These are phyloP conservation scores for Tephrocybe sp. DNA, from an alignment of 768 basidiomycete species.

Conservation along the genomic window DNA sequence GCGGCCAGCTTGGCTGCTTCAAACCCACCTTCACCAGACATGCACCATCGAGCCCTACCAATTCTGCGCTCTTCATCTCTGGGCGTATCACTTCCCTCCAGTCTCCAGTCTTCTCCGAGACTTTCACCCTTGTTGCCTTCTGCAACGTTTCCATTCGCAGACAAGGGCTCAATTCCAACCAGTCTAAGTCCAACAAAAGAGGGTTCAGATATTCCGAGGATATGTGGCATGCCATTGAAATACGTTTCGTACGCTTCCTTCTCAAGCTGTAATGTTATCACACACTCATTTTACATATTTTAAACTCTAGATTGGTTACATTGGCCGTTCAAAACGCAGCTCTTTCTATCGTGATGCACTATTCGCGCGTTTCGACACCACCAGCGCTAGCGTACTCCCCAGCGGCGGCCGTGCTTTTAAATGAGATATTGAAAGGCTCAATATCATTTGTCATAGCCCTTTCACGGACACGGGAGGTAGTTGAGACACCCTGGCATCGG, in stretches of 20 bases:
- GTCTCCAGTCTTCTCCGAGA: slow-evolving; percentile 40
- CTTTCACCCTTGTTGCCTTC: slow-evolving; percentile 52
- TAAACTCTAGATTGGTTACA: slow-evolving; percentile 59
- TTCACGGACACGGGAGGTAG: slow-evolving; percentile 41
- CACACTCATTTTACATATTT: slow-evolving; percentile 4
- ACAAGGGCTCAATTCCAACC: slow-evolving; percentile 33
- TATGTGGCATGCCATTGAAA: slow-evolving; percentile 76
- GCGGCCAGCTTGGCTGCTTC: slow-evolving; percentile 14
- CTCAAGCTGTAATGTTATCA: slow-evolving; percentile 2
- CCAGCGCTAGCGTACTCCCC: slow-evolving; percentile 84
- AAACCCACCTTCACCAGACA: slow-evolving; percentile 34
- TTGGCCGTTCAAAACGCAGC: slow-evolving; percentile 94
- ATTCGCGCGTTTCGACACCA: slow-evolving; percentile 88
- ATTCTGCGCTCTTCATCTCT: slow-evolving; percentile 52
- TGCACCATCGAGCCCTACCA: slow-evolving; percentile 63
- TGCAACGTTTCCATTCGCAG: slow-evolving; percentile 39
- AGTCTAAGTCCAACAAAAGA: slow-evolving; percentile 28
- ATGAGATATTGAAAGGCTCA: slow-evolving; percentile 89
- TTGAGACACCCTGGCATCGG: slow-evolving; percentile 40
- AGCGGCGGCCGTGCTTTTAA: slow-evolving; percentile 89
- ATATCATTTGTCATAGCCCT: slow-evolving; percentile 92
- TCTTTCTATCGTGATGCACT: slow-evolving; percentile 96
- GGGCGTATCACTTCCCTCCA: slow-evolving; percentile 24
- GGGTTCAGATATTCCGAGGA: slow-evolving; percentile 43
- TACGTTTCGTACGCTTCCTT: slow-evolving; percentile 70